Evolutionary conservation across 2,329 filamentous ascomycete species (phyloP), one percentile per base, ranked within the genome.

Genomic region (Talaromyces funiculosus): DNA sequence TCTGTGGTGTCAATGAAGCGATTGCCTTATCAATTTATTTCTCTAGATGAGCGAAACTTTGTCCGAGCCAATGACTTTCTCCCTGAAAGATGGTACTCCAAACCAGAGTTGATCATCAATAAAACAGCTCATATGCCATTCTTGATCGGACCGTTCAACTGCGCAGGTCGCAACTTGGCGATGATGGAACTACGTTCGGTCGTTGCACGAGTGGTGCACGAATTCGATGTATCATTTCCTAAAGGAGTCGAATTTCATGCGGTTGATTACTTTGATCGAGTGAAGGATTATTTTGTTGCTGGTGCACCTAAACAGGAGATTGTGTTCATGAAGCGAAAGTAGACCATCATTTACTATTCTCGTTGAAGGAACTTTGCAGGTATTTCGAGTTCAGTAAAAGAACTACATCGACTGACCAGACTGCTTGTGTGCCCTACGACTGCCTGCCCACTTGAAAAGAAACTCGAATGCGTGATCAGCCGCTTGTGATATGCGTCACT

Each of bases 161-260:
- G 43, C 22, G 43, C 43, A 9, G 22, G 37, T 33, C 53, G 53
- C 14, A 33, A 49, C 22, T 49, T 49, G 43, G 43, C 43, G 7
- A 57, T 59, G 57, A 53, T 59, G 57, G 45, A 53, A 24, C 45
- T 59, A 10, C 20, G 57, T 37, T 59, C 57, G 54, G 78, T 81
- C 31, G 80, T 83, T 49, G 83, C 84, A 81, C 16, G 84, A 81
- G 26, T 82, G 77, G 54, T 84, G 82, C 73, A 84, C 84, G 82
- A 81, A 31, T 59, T 38, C 16, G 57, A 59, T 49, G 24, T 59
- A 3, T 9, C 4, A n/a, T 59, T 59, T 16, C 43, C 33, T 6
- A 10, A 24, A 2, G 31, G 33, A 12, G 2, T 37, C 5, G 26
- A 22, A 4, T 53, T 59, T 18, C 45, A 59, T 38, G 2, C 45